phyloP scores from a whole-genome alignment of 306 rosid genomes.

The Cucurbita argyrosperma region DNA sequence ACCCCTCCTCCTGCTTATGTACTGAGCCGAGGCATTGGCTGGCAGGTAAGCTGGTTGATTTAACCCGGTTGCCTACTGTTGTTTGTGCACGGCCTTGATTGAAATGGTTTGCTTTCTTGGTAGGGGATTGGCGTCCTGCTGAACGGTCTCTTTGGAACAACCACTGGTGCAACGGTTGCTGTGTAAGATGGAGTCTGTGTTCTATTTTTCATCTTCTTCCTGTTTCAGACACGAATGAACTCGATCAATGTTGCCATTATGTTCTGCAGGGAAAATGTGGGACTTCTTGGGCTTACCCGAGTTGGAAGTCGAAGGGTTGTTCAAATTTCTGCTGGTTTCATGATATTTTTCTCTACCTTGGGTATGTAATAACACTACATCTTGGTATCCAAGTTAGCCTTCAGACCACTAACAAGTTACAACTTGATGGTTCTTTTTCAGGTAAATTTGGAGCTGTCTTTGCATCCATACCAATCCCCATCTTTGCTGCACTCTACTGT shows the following conservation, averaged over 20 bases:
- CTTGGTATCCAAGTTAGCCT: background rate
- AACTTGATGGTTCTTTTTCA: constrained; percentile 5
- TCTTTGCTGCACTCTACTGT: constrained; percentile 77
- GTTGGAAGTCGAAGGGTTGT: constrained; percentile 97
- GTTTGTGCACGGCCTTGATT: background rate
- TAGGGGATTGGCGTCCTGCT: constrained; percentile 86
- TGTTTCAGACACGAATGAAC: background rate
- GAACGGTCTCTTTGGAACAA: constrained; percentile 81
- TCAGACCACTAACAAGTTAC: background rate
- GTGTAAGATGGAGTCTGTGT: constrained; percentile 46
- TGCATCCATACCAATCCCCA: constrained; percentile 90
- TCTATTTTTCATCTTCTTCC: background rate
- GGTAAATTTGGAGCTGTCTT: constrained; percentile 97
- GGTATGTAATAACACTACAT: constrained; percentile 26
- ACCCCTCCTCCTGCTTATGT: constrained; percentile 98
- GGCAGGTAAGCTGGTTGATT: constrained; percentile 55
- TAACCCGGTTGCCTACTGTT: background rate
- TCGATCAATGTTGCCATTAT: constrained; percentile 11
- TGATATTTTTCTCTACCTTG: constrained; percentile 87
- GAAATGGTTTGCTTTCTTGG: background rate
- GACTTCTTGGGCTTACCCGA: constrained; percentile 90
- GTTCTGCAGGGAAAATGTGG: constrained; percentile 75
- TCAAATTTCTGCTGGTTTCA: constrained; percentile 87
- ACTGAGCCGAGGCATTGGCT: constrained; percentile 94
- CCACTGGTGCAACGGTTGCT: constrained; percentile 83